A percentile compares a stretch with the other conserved stretches of the same genome.
Evolutionary conservation across 2,329 filamentous ascomycete species (phyloP).

Genomic region (Aotearoamyces nothofagi): DNA sequence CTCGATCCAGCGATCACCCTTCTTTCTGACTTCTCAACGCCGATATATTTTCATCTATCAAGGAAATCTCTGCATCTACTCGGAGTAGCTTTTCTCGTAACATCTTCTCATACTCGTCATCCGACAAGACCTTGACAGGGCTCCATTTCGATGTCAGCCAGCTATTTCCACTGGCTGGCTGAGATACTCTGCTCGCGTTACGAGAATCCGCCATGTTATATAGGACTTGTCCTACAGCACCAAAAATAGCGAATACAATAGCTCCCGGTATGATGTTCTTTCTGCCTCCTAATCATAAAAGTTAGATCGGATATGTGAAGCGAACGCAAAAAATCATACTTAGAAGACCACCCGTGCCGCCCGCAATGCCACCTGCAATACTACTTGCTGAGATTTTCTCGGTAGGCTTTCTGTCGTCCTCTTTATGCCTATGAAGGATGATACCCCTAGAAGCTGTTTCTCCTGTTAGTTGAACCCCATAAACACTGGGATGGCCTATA

Average conservation of each 20-base stretch:
- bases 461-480: constrained; percentile 5
- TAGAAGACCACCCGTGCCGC: constrained; percentile 42
- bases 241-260: constrained; percentile 41
- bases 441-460: constrained; percentile 28
- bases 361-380: constrained; percentile 56
- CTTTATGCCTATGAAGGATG: constrained; percentile 30
- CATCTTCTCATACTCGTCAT: constrained; percentile 58
- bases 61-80: constrained; percentile 61
- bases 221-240: constrained; percentile 37
- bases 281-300: constrained; percentile 34
- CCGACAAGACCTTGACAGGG: constrained; percentile 53
- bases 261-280: constrained; percentile 36
- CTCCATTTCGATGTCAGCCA: constrained; percentile 50
- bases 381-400: constrained; percentile 55
- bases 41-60: constrained; percentile 63
- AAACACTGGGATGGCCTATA: background rate
- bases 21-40: constrained; percentile 22
- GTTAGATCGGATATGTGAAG: constrained; percentile 3
- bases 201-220: constrained; percentile 35
- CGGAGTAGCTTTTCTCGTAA: constrained; percentile 55
- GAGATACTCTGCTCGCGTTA: constrained; percentile 12
- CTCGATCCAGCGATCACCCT: too few species aligned
- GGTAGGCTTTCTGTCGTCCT: constrained; percentile 25
- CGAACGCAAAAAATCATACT: constrained; percentile 20
- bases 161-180: constrained; percentile 19